Base-by-base conservation (phyloP, 2,329 filamentous ascomycete species). In the Metarhizium guizhouense region DNA sequence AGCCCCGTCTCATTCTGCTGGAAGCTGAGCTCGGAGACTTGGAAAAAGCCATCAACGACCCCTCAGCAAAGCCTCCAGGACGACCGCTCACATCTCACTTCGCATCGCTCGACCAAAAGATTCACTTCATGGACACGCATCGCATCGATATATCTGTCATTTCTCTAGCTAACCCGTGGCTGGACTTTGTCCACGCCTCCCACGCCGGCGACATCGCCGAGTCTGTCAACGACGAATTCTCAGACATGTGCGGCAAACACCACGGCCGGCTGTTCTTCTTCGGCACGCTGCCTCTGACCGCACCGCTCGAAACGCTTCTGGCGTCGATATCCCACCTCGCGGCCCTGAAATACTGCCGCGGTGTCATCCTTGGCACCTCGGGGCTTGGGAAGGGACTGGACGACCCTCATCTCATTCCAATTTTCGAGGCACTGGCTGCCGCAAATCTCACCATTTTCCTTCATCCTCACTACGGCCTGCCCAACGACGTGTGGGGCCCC, bases 381-480 rank as follows among this genome's bases (percentile, higher is more conserved):
- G 92, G 92, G 0, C 74, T 95, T 0, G 91, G 90, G 0, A 75
- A 80, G 11, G 91, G 92, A 0, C 77, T 96, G 1, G 92, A 96
- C 66, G 92, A 96, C 68, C 78, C 81, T 2, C 71, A 73, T 1
- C 73, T 96, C 30, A 78, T 93, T 40, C 84, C 87, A 0, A 79
- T 96, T 11, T 89, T 90, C 70, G 69, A 77, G 11, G 84, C 86
- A 0, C 71, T 96, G 1, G 82, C 89, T 47, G 78, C 80, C 45
- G 80, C 81, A 0, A 70, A 76, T 7, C 75, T 90, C 38, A 75
- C 88, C 29, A 76, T 95, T 51, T 96, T 96, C 73, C 70, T 96
- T 53, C 92, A 96, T 70, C 92, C 92, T 32, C 92, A 96, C 71
- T 96, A 96, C 68, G 92, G 92, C 1, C 80, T 96, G 2, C 91